Evolutionary conservation across 2,329 filamentous ascomycete species (phyloP), one percentile per base, ranked within the genome.

Genomic region (Neopestalotiopsis rosae): DNA sequence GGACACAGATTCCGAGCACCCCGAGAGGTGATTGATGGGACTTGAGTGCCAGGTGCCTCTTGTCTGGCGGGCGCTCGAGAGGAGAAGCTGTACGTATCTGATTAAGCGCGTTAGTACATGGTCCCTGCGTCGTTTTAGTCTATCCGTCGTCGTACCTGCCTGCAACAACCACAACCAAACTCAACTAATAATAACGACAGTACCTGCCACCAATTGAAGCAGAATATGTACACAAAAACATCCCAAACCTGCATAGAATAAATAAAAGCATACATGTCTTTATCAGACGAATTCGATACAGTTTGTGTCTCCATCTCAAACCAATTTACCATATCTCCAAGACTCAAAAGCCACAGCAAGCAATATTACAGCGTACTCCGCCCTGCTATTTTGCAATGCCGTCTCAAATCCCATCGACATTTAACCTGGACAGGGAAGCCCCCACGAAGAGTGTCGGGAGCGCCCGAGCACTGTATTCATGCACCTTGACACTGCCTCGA

Each of bases 1-100:
- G 56, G 56, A 34, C 6, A 42, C 30, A 61, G 24, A 67, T 56
- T 20, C 65, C 65, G 65, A 67, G 49, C 65, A 59, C 40, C 32
- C 65, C 65, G 65, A 67, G 13, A 14, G n/a, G 9, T 40, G 24
- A 52, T 13, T 49, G n/a, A 49, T 14, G 42, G n/a, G 42, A 13
- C 42, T n/a, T 49, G 40, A 45, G 12, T 13, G 40, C 12, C 40
- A 45, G 40, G 12, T 45, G 17, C 40, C 10, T 42, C 24, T 28
- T 28, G 24, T 28, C 24, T 28, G 24, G 24, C 5, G 34, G 9
- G 34, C 6, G 34, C 34, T 38, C 6, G 34, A 38, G 34, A 38
- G 34, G 34, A 38, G 34, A 38, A 38, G 34, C 34, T 38, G 34
- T 52, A 52, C 45, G 45, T 2, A 24, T 17, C 17, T 52, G 9